Percentiles rank a stretch among this genome's conserved stretches.
Conservation (phyloP, 2,329 filamentous ascomycete species). For the Fusarium sp. region DNA sequence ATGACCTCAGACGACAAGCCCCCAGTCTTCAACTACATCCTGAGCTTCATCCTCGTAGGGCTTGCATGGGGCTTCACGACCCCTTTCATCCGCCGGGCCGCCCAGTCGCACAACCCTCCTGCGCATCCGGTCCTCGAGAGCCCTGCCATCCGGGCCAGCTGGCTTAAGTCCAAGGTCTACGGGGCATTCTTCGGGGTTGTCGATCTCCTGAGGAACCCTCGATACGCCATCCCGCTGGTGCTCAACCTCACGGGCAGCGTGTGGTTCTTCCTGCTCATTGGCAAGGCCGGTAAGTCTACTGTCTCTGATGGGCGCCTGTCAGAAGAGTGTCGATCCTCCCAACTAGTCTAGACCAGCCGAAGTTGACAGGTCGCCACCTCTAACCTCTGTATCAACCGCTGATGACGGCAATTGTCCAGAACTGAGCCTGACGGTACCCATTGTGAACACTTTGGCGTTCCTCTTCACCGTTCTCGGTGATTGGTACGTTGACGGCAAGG, state of each 20-base stretch:
- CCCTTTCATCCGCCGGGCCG: slow-evolving; percentile 89
- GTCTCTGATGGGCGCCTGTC: slow-evolving; percentile 5
- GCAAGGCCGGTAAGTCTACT: slow-evolving; percentile 79
- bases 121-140: slow-evolving; percentile 66
- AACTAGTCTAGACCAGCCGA: slow-evolving; percentile 19
- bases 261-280: slow-evolving; percentile 97
- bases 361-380: slow-evolving; percentile 25
- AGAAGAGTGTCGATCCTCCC: slow-evolving; percentile 20
- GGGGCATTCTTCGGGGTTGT: slow-evolving; percentile 78
- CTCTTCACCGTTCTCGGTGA: slow-evolving; percentile 96
- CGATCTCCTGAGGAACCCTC: slow-evolving; percentile 83
- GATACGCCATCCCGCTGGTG: slow-evolving; percentile 86
- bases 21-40: slow-evolving; percentile 80
- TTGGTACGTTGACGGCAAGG: slow-evolving; percentile 94
- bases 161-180: slow-evolving; percentile 71
- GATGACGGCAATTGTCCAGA: slow-evolving; percentile 63
- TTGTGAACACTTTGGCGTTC: slow-evolving; percentile 94
- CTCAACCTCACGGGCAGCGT: slow-evolving; percentile 92
- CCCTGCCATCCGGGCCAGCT: slow-evolving; percentile 65
- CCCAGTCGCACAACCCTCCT: slow-evolving; percentile 77
- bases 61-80: slow-evolving; percentile 94
- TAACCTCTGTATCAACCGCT: slow-evolving; percentile 8
- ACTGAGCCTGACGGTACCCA: slow-evolving; percentile 91
- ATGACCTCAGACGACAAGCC: slow-evolving; percentile 51
- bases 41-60: slow-evolving; percentile 91